Percentiles rank a stretch among this genome's conserved stretches.
Evolutionary conservation across 75 land plant genomes (phyloP).

Genomic region (Cupressus sempervirens): DNA sequence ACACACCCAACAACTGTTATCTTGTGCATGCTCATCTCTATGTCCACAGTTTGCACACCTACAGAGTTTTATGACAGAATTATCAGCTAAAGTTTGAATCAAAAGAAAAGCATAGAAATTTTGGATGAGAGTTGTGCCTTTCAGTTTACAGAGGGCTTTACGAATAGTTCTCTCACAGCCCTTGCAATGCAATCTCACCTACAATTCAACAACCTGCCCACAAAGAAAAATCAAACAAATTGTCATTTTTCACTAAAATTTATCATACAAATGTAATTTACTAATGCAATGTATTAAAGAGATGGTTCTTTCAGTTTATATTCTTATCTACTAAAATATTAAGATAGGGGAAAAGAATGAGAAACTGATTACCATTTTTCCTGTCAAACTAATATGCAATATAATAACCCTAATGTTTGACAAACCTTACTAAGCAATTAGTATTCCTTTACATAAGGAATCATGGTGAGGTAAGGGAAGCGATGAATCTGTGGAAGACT

Average conservation of each 20-base stretch:
- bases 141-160: neutral
- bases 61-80: neutral
- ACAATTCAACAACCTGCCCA: neutral
- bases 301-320: no score
- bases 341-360: neutral
- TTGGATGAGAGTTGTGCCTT: neutral
- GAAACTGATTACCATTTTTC: neutral
- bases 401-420: neutral
- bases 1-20: constrained; percentile 56
- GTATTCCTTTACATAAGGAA: no score
- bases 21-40: constrained; percentile 57
- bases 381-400: neutral
- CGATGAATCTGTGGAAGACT: neutral
- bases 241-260: neutral
- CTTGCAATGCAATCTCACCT: constrained; percentile 6
- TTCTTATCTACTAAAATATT: neutral
- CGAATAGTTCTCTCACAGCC: neutral
- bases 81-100: neutral
- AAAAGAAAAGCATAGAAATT: neutral
- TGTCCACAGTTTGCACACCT: constrained; percentile 60
- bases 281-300: neutral
- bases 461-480: neutral
- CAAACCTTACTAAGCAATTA: neutral
- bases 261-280: neutral
- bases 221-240: neutral